Evolutionary conservation across 225 moss, liverwort and hornwort genomes (phyloP).

Genomic region (Lunularia cruciata): DNA sequence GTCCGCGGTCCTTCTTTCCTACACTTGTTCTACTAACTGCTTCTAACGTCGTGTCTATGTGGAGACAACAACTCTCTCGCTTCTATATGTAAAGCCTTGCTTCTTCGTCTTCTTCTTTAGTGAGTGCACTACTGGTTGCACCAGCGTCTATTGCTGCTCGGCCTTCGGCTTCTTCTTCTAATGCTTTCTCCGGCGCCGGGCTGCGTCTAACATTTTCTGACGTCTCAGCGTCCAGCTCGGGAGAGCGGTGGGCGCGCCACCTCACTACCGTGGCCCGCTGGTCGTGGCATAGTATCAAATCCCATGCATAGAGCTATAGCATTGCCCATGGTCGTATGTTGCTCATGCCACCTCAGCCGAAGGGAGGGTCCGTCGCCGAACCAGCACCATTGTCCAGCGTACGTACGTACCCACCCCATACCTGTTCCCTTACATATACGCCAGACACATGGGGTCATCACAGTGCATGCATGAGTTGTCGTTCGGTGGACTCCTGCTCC

Average conservation of each 20-base stretch:
- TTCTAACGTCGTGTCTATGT: no score
- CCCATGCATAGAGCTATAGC: conserved; percentile 8
- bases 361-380: neutral
- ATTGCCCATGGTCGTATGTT: neutral
- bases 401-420: conserved; percentile 16
- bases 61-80: no score
- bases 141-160: neutral
- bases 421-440: neutral
- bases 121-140: neutral
- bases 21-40: no score
- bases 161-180: conserved; percentile 17
- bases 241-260: conserved; percentile 35
- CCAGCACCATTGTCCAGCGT: neutral
- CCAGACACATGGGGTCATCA: conserved; percentile 9
- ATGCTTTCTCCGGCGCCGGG: neutral
- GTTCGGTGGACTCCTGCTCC: neutral
- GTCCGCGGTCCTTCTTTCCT: no score
- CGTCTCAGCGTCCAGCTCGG: neutral
- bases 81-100: no score
- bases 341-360: conserved; percentile 14
- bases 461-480: neutral
- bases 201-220: no score
- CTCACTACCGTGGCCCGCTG: conserved; percentile 7
- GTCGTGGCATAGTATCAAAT: neutral
- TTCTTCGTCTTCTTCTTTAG: no score